phyloP scores from a whole-genome alignment of 495 filamentous ascomycete genomes.

The Apiosordaria backusii region DNA sequence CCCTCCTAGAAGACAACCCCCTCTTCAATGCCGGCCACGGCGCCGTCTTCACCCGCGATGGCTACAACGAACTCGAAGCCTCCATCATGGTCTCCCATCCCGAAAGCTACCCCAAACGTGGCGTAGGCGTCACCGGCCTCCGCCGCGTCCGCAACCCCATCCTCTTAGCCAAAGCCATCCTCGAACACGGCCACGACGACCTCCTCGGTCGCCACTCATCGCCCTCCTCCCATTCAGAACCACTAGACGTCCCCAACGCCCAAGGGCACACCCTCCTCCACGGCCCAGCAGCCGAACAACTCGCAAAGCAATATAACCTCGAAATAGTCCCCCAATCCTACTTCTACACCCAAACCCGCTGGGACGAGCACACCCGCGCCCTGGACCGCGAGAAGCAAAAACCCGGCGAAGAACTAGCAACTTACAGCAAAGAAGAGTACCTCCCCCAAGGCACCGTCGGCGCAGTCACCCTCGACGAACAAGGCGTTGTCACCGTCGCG shows the following conservation, averaged over 20 bases:
- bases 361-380: constrained; percentile 76
- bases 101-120: constrained; percentile 62
- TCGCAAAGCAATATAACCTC: constrained; percentile 63
- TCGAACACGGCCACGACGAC: constrained; percentile 58
- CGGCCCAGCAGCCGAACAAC: constrained; percentile 60
- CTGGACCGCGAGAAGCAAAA: constrained; percentile 51
- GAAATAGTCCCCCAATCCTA: constrained; percentile 65
- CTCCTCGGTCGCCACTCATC: constrained; percentile 29
- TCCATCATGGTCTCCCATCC: constrained; percentile 78
- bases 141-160: constrained; percentile 75
- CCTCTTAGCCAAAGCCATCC: constrained; percentile 64
- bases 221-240: constrained; percentile 24
- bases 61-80: constrained; percentile 82
- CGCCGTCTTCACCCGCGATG: constrained; percentile 79
- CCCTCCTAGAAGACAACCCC: constrained; percentile 71
- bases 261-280: constrained; percentile 67
- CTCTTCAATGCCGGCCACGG: constrained; percentile 86
- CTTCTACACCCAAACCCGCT: constrained; percentile 74
- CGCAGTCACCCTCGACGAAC: constrained; percentile 69
- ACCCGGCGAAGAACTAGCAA: constrained; percentile 23
- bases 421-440: constrained; percentile 55
- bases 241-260: constrained; percentile 44
- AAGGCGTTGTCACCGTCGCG: constrained; percentile 70
- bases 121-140: constrained; percentile 70
- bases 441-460: constrained; percentile 82